Evolutionary conservation across 352 stramenopile genomes (phyloP), one percentile per base, ranked within the genome.

Genomic region (Globisporangium cystogenes): DNA sequence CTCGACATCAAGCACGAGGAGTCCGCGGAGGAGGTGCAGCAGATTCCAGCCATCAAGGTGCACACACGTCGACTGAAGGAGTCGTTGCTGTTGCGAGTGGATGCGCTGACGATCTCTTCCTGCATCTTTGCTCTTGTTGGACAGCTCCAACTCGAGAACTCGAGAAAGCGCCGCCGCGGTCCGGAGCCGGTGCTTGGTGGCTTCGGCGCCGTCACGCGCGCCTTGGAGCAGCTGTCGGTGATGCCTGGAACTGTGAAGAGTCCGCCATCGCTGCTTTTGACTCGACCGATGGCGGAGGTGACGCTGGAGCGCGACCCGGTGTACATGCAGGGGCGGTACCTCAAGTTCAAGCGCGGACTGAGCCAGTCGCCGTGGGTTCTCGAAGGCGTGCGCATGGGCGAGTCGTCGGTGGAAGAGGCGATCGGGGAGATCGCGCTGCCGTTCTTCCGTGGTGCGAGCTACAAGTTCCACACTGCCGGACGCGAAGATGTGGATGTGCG

Each of bases 401-500:
- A 93, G 40, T 90, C 77, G 20, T 96, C 85, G 0, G 91, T 97
- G 16, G 87, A 97, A 57, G 90, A 97, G 54, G 76, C 73, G 53
- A 96, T 97, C 43, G 79, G 78, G 8, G 79, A 88, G 16, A 65
- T 85, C 44, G 74, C 87, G 23, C 42, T 87, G 47, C 69, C 81
- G 8, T 80, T 80, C 47, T 90, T 91, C 51, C 53, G 79, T 3
- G 80, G 77, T 11, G 59, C 67, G 37, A 61, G 75, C 40, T 93
- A 92, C 70, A 99, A 99, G 63, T 99, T 99, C 54, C 94, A 98
- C 76, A 97, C 91, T 1, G 95, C 93, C 7, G 96, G 96, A 21
- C 86, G 96, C 50, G 96, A 99, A 75, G 96, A 99, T 70, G 89
- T 98, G 39, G 95, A 99, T 66, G 96, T 99, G 31, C 76, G 96